Evolutionary conservation across 371 early-diverging fungal species (phyloP).

Genomic region (Apophysomyces variabilis): DNA sequence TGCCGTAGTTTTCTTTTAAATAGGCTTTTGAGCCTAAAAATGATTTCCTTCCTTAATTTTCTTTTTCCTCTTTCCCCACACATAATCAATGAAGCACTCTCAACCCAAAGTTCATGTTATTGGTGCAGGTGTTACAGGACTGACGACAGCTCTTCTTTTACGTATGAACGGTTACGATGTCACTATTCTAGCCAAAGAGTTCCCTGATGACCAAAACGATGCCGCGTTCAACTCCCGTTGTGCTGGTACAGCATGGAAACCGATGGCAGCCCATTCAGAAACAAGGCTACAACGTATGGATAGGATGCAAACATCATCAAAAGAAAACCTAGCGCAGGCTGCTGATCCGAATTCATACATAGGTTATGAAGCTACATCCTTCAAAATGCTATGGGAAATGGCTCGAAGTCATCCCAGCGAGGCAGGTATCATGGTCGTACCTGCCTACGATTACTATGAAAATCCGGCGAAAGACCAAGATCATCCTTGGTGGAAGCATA

Average conservation of each 20-base stretch:
- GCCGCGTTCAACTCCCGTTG: slow-evolving; percentile 67
- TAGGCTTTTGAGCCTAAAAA: neutral
- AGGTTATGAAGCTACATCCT: slow-evolving; percentile 37
- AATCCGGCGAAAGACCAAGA: slow-evolving; percentile 36
- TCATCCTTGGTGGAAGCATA: slow-evolving; percentile 56
- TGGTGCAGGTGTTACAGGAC: slow-evolving; percentile 75
- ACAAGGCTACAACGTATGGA: slow-evolving; percentile 37
- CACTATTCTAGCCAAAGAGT: slow-evolving; percentile 60
- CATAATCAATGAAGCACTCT: neutral
- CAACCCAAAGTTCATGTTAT: slow-evolving; percentile 51
- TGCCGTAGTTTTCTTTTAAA: neutral
- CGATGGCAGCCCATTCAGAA: slow-evolving; percentile 60
- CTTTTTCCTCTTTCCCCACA: neutral
- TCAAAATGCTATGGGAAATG: slow-evolving; percentile 37
- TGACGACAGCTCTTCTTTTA: slow-evolving; percentile 62
- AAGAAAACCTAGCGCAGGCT: too few relatives aligned
- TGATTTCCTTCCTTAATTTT: neutral
- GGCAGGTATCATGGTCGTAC: slow-evolving; percentile 37
- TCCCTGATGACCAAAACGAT: slow-evolving; percentile 48
- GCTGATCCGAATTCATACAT: neutral
- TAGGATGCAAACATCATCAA: neutral
- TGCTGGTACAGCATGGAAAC: slow-evolving; percentile 78
- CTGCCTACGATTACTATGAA: slow-evolving; percentile 44
- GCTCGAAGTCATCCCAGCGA: slow-evolving; percentile 32
- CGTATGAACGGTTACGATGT: slow-evolving; percentile 60